Evolutionary conservation across 306 rosid species (phyloP).

Genomic region (Erythrophleum fordii): DNA sequence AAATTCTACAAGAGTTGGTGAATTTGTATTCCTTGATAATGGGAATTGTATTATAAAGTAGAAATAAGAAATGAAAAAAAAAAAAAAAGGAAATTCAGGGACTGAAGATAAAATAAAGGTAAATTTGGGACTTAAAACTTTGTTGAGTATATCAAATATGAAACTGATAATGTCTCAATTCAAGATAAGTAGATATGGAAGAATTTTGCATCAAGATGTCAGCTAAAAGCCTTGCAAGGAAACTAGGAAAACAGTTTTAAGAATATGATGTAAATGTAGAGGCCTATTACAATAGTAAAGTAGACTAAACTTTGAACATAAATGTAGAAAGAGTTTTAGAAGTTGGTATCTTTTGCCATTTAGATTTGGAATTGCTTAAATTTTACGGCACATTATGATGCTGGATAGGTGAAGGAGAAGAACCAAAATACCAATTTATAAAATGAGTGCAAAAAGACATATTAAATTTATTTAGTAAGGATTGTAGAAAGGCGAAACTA

Average conservation of each 20-base stretch:
- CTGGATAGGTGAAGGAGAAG: neutral
- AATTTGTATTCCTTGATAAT: neutral
- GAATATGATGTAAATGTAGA: neutral
- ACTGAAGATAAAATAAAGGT: too few species aligned
- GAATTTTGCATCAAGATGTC: neutral
- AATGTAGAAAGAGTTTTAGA: neutral
- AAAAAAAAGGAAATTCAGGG: too few species aligned
- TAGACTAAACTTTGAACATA: neutral
- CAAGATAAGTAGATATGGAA: neutral
- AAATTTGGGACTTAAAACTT: neutral
- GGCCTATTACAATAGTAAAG: neutral
- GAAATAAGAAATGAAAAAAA: too few species aligned
- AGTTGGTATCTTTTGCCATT: neutral
- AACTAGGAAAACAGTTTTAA: neutral
- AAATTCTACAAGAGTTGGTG: neutral
- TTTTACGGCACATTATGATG: neutral
- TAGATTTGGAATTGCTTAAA: neutral
- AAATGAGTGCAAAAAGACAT: neutral
- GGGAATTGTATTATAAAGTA: too few species aligned
- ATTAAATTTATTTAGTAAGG: neutral
- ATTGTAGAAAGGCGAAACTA: neutral
- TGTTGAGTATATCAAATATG: too few species aligned
- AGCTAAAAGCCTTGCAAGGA: neutral
- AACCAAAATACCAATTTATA: neutral
- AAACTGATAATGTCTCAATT: too few species aligned